phyloP scores from a whole-genome alignment of 306 rosid species.

The Arachis hypogaea region DNA sequence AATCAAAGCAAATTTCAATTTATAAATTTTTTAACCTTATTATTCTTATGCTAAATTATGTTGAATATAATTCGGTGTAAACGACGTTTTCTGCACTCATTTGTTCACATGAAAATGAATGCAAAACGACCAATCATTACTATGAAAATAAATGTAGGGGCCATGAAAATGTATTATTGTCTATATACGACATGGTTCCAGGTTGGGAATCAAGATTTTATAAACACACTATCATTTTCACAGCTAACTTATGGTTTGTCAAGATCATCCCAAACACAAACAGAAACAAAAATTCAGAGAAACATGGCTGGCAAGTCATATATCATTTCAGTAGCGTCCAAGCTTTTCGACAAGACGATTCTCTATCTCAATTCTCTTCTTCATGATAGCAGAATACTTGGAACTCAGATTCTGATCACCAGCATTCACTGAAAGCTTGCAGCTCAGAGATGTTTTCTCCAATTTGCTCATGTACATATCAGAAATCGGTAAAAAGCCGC shows the following conservation, averaged over 20 bases:
- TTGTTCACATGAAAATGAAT: neutral
- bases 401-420: slow-evolving; percentile 60
- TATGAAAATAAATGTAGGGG: neutral
- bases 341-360: slow-evolving; percentile 68
- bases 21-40: no score
- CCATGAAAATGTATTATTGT: neutral
- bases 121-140: neutral
- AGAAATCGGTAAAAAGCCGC: slow-evolving; percentile 70
- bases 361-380: slow-evolving; percentile 88
- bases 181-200: neutral
- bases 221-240: slow-evolving; percentile 25
- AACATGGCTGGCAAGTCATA: neutral
- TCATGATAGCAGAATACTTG: slow-evolving; percentile 64
- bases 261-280: neutral
- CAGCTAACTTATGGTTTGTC: neutral
- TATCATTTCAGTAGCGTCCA: slow-evolving; percentile 56
- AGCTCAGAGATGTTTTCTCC: slow-evolving; percentile 68
- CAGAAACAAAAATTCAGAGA: neutral
- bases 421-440: slow-evolving; percentile 69
- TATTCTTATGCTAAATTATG: no score
- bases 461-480: slow-evolving; percentile 65
- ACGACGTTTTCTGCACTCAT: neutral
- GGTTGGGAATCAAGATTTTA: neutral
- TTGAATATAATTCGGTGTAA: neutral
- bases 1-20: no score